Evolutionary conservation across 192 early-diverging fungal species (phyloP).

Genomic region (Paraglomus occultum): DNA sequence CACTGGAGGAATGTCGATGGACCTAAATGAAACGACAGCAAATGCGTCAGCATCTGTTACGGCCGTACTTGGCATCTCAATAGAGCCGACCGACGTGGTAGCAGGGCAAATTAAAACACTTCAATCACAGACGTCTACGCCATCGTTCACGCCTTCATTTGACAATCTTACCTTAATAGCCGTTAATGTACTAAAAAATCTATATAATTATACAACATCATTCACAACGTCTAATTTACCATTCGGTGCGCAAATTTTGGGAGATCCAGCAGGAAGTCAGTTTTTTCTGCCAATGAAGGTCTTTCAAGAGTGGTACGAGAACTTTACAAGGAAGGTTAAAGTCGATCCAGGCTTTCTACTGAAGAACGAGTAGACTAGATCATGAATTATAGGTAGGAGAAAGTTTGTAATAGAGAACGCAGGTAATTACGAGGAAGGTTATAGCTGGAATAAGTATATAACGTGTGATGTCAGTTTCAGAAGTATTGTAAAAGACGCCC

Average conservation of each 20-base stretch:
- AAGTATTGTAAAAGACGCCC: too few relatives aligned
- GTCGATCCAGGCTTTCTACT: slow-evolving; percentile 25
- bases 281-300: slow-evolving; percentile 20
- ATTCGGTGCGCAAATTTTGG: slow-evolving; percentile 34
- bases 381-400: too few relatives aligned
- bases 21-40: slow-evolving; percentile 16
- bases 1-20: slow-evolving; percentile 33
- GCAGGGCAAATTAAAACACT: slow-evolving; percentile 54
- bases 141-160: slow-evolving; percentile 31
- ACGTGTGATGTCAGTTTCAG: too few relatives aligned
- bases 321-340: slow-evolving; percentile 21
- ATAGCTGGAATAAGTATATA: too few relatives aligned
- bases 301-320: slow-evolving; percentile 30
- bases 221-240: slow-evolving; percentile 59
- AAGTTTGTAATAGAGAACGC: too few relatives aligned
- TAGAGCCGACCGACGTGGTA: slow-evolving; percentile 81
- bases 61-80: slow-evolving; percentile 87
- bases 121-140: slow-evolving; percentile 23
- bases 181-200: slow-evolving; percentile 60
- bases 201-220: slow-evolving; percentile 77
- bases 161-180: slow-evolving; percentile 57
- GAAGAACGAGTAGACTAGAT: background rate
- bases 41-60: slow-evolving; percentile 35
- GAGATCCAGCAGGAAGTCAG: background rate
- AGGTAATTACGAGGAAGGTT: too few relatives aligned